phyloP scores from a whole-genome alignment of 495 filamentous ascomycete genomes.

The Penicillium bialowiezense region DNA sequence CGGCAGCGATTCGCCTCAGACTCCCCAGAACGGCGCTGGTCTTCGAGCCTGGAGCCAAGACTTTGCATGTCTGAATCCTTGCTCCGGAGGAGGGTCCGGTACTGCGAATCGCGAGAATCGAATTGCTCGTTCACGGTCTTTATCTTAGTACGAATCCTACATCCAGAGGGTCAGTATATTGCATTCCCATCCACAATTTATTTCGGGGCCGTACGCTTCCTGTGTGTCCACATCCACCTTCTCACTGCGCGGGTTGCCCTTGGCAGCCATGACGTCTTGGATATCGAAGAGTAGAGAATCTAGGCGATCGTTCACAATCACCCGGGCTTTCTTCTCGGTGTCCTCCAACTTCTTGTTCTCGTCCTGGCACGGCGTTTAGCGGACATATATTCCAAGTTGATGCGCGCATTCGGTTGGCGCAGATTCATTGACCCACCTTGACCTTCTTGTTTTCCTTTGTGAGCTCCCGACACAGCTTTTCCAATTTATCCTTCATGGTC shows the following conservation, averaged over 20 bases:
- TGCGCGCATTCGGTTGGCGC: not conserved
- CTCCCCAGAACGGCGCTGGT: conserved; percentile 83
- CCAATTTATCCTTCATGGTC: conserved; percentile 87
- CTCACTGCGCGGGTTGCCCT: conserved; percentile 71
- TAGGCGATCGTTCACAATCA: conserved; percentile 80
- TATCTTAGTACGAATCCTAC: conserved; percentile 82
- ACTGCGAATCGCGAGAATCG: conserved; percentile 88
- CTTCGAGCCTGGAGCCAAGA: conserved; percentile 80
- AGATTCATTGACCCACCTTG: conserved; percentile 59
- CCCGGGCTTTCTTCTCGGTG: conserved; percentile 73
- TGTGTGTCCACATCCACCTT: conserved; percentile 78
- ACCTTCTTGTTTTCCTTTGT: conserved; percentile 96
- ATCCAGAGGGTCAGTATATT: conserved; percentile 12
- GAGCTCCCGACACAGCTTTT: conserved; percentile 89
- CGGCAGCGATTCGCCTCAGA: conserved; percentile 73
- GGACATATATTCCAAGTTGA: not conserved
- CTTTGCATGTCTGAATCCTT: conserved; percentile 97
- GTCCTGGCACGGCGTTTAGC: conserved; percentile 54
- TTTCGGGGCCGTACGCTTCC: conserved; percentile 63
- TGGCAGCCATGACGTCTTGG: conserved; percentile 75
- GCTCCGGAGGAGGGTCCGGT: conserved; percentile 80
- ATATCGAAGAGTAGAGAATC: conserved; percentile 72
- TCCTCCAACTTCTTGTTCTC: conserved; percentile 86
- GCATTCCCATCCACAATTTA: not conserved
- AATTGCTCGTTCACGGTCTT: conserved; percentile 95